phyloP scores from a whole-genome alignment of 352 stramenopile species.

The Phytophthora hybrid region DNA sequence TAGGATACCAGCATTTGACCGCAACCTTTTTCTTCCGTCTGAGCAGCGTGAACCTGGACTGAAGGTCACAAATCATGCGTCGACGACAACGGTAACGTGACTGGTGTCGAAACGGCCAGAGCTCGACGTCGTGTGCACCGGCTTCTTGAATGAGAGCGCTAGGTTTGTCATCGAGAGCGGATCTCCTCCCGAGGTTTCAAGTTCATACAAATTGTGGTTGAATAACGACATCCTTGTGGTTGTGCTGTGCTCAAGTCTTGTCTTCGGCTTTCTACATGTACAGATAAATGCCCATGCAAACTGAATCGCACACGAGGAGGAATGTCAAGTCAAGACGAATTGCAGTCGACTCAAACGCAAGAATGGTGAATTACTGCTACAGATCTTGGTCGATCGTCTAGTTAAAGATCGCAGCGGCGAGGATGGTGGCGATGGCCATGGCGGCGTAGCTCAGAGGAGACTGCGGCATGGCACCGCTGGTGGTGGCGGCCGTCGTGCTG shows the following conservation, averaged over 20 bases:
- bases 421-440: slow-evolving; percentile 38
- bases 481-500: slow-evolving; percentile 13
- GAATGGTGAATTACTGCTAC: slow-evolving; percentile 36
- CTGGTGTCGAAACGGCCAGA: slow-evolving; percentile 3
- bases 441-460: slow-evolving; percentile 31
- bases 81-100: not conserved
- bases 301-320: not conserved
- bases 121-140: not conserved
- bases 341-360: slow-evolving; percentile 29
- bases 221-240: not conserved
- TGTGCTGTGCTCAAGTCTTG: not conserved
- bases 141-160: not conserved
- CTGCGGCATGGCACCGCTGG: slow-evolving; percentile 26
- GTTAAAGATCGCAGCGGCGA: slow-evolving; percentile 45
- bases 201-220: slow-evolving; percentile 2
- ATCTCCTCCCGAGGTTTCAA: not conserved
- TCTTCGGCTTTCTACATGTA: not conserved
- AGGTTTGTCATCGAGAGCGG: not conserved
- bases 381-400: slow-evolving; percentile 33
- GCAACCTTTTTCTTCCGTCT: slow-evolving; percentile 1
- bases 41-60: slow-evolving; percentile 19
- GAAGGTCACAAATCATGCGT: not conserved
- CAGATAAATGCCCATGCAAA: not conserved
- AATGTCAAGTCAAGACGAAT: not conserved
- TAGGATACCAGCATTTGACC: not conserved